phyloP scores from a whole-genome alignment of 371 early-diverging fungal species.

The Thermomucor indicae-seudaticae region DNA sequence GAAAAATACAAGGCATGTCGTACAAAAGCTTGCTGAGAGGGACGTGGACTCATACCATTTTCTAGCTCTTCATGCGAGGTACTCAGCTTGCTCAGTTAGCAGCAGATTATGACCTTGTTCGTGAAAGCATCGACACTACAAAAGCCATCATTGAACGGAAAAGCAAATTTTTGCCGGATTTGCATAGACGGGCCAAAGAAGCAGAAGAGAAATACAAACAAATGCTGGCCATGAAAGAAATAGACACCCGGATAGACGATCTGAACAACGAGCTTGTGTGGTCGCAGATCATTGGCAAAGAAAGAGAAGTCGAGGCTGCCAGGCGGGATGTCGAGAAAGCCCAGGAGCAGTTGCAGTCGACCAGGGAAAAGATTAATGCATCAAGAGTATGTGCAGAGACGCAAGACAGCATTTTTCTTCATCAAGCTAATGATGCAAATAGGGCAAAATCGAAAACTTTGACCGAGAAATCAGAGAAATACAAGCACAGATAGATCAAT shows the following conservation, averaged over 20 bases:
- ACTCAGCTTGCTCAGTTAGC: conserved; percentile 79
- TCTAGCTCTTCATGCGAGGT: conserved; percentile 78
- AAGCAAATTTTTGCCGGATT: conserved; percentile 51
- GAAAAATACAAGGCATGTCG: conserved; percentile 74
- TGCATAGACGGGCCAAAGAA: conserved; percentile 55
- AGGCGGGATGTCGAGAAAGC: conserved; percentile 16
- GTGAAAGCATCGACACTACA: conserved; percentile 65
- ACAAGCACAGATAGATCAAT: conserved; percentile 8
- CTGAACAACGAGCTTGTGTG: conserved; percentile 74
- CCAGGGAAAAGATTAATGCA: neutral
- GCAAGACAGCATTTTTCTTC: neutral
- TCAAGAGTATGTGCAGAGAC: neutral
- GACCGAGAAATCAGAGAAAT: conserved; percentile 39
- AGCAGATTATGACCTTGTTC: conserved; percentile 65
- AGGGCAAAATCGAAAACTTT: conserved; percentile 29
- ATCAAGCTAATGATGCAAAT: too few species aligned
- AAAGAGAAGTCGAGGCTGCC: conserved; percentile 14
- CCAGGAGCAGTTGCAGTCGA: conserved; percentile 1
- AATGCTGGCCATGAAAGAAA: conserved; percentile 57
- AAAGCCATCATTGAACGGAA: conserved; percentile 55
- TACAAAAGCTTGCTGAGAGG: neutral
- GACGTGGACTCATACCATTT: neutral
- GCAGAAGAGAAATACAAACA: conserved; percentile 61
- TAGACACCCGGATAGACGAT: conserved; percentile 54
- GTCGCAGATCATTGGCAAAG: conserved; percentile 63